Evolutionary conservation across 768 basidiomycete species (phyloP), one percentile per base, ranked within the genome.

Genomic region (Phlebiopsis flavidoalba): DNA sequence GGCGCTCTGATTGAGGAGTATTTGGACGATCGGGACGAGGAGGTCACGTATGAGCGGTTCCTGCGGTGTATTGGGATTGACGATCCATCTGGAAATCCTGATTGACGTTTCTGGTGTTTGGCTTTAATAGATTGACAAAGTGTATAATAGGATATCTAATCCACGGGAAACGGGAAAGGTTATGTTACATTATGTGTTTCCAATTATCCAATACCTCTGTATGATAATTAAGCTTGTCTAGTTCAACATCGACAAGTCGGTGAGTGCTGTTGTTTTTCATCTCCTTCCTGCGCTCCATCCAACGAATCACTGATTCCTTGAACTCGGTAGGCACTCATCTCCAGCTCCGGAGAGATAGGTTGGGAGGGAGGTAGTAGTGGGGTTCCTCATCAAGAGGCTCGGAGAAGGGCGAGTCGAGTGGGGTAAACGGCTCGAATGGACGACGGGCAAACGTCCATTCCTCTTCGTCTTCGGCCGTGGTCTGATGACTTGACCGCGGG

Each of bases 311-410:
- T 47, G 62, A 59, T 12, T 53, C 31, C 45, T 50, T 59, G 48
- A 63, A 63, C 50, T 63, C 58, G 17, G 37, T 21, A 22, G 40
- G n/a, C 40, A 47, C 62, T 63, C 62, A 63, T 63, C 22, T 53
- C 54, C 50, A 63, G 35, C 33, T 63, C 58, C 11, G 62, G 62
- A 5, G 62, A 63, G 43, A 63, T 24, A 63, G 53, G 36, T 59
- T 56, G 15, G 58, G 37, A 3, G 62, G 62, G 8, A 63, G 62
- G 47, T 63, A 36, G 26, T 59, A 63, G n/a, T 63, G 49, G 14
- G 58, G 31, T 51, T 59, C 58, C n/a, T 61, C 60, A 2, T 53
- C 54, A 12, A 24, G 19, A 31, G 8, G 33, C 31, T 12, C 31
- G 26, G 1, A 31, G 31, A 5, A 35, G 15, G 52, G 36, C 31